Percentiles rank a stretch among this genome's conserved stretches.
Conservation (phyloP, 2,329 filamentous ascomycete species). For the Teratosphaeria gauchensis region DNA sequence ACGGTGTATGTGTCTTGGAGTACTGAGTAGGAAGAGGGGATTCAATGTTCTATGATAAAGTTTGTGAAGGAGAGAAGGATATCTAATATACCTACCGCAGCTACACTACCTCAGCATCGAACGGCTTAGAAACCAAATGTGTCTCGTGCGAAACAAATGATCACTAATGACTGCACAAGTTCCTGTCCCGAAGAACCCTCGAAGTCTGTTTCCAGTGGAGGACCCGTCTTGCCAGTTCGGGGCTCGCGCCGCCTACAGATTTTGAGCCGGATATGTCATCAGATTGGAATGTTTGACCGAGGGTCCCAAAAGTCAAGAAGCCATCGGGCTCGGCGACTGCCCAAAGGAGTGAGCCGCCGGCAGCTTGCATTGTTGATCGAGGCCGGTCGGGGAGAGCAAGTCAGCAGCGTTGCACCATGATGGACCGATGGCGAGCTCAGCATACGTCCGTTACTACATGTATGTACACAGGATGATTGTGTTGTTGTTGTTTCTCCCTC, state of each 20-base stretch:
- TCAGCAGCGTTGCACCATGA: background rate
- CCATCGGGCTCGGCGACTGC: background rate
- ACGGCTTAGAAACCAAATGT: background rate
- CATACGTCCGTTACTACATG: background rate
- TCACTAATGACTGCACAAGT: background rate
- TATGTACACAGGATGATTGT: background rate
- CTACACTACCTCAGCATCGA: background rate
- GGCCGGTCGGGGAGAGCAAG: background rate
- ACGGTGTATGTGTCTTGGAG: conserved; percentile 1
- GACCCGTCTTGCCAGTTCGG: background rate
- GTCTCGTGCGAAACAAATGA: background rate
- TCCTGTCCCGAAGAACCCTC: background rate
- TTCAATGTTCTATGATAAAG: background rate
- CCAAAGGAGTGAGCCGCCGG: background rate
- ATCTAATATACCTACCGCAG: background rate
- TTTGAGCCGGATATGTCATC: background rate
- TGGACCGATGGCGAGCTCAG: background rate
- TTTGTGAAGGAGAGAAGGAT: background rate
- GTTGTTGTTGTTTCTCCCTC: too few species aligned
- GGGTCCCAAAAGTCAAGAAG: background rate
- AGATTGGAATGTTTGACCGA: background rate
- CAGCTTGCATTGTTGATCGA: background rate
- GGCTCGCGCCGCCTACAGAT: background rate
- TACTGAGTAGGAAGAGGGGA: background rate
- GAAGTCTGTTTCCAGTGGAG: background rate